phyloP scores from a whole-genome alignment of 805 yeast genomes.

The Yamadazyma ubonensis region DNA sequence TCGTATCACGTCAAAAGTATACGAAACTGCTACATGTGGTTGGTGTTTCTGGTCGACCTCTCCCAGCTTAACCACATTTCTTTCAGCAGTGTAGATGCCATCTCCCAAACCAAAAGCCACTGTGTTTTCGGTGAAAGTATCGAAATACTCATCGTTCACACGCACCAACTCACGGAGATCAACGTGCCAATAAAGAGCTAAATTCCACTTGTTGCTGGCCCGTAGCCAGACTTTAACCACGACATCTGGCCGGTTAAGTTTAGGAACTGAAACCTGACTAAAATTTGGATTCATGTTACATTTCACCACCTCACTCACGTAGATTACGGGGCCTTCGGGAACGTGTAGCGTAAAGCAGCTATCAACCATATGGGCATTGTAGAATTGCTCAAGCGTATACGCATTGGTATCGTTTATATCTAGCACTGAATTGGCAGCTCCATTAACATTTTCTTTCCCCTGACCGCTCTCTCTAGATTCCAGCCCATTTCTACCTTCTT shows the following conservation, averaged over 20 bases:
- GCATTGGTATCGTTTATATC: slow-evolving; percentile 3
- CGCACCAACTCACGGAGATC: slow-evolving; percentile 18
- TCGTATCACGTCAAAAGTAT: slow-evolving; percentile 31
- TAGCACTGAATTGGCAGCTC: slow-evolving; percentile 1
- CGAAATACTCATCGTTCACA: slow-evolving; percentile 16
- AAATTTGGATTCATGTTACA: slow-evolving; percentile 26
- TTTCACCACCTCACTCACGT: slow-evolving; percentile 31
- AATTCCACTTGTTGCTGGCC: slow-evolving; percentile 20
- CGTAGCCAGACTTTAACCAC: slow-evolving; percentile 22
- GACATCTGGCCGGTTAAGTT: slow-evolving; percentile 10
- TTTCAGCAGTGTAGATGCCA: slow-evolving; percentile 19
- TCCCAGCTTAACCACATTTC: neutral
- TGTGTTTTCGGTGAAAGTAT: slow-evolving; percentile 19
- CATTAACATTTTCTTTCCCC: no score
- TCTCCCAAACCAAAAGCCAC: slow-evolving; percentile 21
- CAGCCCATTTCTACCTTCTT: no score
- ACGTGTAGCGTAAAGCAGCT: slow-evolving; percentile 28
- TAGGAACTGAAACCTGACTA: slow-evolving; percentile 27
- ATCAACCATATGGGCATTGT: slow-evolving; percentile 20
- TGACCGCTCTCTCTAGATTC: no score
- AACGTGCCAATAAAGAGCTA: slow-evolving; percentile 18
- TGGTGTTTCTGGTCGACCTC: neutral
- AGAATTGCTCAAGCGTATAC: slow-evolving; percentile 9
- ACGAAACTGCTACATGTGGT: slow-evolving; percentile 16
- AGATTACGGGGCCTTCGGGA: slow-evolving; percentile 14